These are phyloP conservation scores for Vaccinium myrtillus DNA, from an alignment of 148 eudicot species.

Conservation along the genomic window DNA sequence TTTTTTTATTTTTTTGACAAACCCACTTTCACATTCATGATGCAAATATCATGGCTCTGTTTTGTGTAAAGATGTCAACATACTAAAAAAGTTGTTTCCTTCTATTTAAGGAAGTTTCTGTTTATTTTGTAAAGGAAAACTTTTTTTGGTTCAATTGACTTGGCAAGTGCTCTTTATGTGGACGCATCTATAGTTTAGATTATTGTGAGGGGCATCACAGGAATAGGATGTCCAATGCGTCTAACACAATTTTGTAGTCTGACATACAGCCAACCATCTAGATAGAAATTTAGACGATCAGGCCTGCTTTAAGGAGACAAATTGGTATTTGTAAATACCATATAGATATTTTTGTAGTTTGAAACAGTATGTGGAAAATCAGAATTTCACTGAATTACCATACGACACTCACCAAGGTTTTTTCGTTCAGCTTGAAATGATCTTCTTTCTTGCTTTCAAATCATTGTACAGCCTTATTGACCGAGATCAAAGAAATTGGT, in stretches of 20 bases:
- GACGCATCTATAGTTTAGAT: neutral
- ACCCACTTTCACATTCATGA: neutral
- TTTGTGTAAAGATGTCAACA: neutral
- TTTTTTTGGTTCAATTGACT: neutral
- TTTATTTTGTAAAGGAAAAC: too few species aligned
- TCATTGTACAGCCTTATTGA: constrained; percentile 14
- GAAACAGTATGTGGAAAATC: neutral
- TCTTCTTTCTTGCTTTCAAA: constrained; percentile 1
- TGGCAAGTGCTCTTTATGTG: constrained; percentile 2
- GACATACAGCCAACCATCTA: neutral
- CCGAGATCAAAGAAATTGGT: constrained; percentile 60
- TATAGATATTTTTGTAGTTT: neutral
- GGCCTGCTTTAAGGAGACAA: neutral
- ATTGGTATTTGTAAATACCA: neutral
- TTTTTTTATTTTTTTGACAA: too few species aligned
- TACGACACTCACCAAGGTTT: neutral
- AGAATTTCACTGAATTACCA: neutral
- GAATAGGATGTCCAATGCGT: neutral
- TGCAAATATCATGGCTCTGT: neutral
- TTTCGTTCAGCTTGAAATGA: neutral
- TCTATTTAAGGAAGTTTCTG: neutral
- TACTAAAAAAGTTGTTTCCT: neutral
- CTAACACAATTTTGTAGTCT: neutral
- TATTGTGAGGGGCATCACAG: neutral
- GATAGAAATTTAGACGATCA: neutral